Base-by-base conservation (phyloP, 768 basidiomycete genomes). In the Pleurotus giganteus region DNA sequence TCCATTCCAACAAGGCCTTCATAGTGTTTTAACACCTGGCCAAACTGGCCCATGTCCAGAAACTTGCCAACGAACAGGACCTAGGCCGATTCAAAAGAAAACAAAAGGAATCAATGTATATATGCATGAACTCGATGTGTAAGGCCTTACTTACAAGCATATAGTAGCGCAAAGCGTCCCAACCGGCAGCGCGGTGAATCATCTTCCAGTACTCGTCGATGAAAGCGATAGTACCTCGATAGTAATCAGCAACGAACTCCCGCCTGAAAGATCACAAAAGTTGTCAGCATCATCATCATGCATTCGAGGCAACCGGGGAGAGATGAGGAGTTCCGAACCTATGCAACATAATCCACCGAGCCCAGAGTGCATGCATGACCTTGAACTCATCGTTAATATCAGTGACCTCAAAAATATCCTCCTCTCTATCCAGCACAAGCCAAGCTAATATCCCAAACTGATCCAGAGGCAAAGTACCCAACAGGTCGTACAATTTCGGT, bases 331-430 rank as follows among this genome's bases (percentile, higher is more conserved):
- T 72, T n/a, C n/a, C n/a, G 47, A 46, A 85, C 86, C 81, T 69
- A 61, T 88, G 77, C 28, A 84, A 64, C 47, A 84, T 67, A 2
- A 90, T 87, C 88, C 88, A 91, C 49, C 90, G 65, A 11, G 73
- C 81, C 89, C 89, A 91, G 11, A 91, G 69, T 4, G 88, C 87
- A 53, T 83, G 81, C 74, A 92, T 86, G 5, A 90, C 83, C 65
- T 91, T 92, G 55, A 87, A 82, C 58, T 90, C 87, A 54, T 89
- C 88, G 36, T 74, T 73, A 9, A 90, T 72, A 61, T 90, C 84
- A 57, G 88, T 85, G 42, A 79, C 70, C 57, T 89, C 86, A 54
- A 82, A 90, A 0, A 91, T 74, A 58, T 91, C 89, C 46, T 90
- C 90, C 62, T 91, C 89, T 36, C 81, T 71, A 56, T 90, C 88